Evolutionary conservation across 2,329 filamentous ascomycete species (phyloP).

Genomic region (Aotearoamyces nothofagi): DNA sequence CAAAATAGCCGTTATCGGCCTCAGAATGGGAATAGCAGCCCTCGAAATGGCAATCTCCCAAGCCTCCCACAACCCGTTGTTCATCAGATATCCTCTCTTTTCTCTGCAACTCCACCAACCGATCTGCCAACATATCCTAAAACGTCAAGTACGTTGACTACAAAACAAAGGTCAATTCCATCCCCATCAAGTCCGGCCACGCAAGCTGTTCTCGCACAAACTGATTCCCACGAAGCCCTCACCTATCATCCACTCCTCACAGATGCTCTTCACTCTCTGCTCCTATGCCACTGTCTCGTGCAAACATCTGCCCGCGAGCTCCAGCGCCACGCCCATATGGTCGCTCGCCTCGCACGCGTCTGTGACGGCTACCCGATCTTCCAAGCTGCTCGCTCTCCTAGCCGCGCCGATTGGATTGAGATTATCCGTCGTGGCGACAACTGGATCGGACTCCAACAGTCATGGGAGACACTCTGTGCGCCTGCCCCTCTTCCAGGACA

Average conservation of each 20-base stretch:
- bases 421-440: conserved; percentile 51
- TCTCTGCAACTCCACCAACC: conserved; percentile 49
- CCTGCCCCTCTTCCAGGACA: conserved; percentile 36
- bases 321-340: conserved; percentile 68
- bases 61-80: conserved; percentile 30
- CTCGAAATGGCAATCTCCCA: conserved; percentile 21
- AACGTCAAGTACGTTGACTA: conserved; percentile 19
- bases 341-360: conserved; percentile 56
- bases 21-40: conserved; percentile 17
- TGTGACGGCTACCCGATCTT: conserved; percentile 73
- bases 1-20: conserved; percentile 15
- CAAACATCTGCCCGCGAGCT: conserved; percentile 69
- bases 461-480: conserved; percentile 59
- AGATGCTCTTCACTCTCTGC: conserved; percentile 63
- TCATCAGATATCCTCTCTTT: conserved; percentile 48
- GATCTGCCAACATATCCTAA: conserved; percentile 54
- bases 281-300: conserved; percentile 64
- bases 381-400: conserved; percentile 53
- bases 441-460: conserved; percentile 48
- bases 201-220: conserved; percentile 21
- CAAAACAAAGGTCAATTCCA: conserved; percentile 16
- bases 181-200: conserved; percentile 15
- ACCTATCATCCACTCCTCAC: conserved; percentile 72
- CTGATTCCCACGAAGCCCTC: conserved; percentile 43
- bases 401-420: conserved; percentile 69